These are phyloP conservation scores for Pleurotus citrinopileatus DNA, from an alignment of 768 basidiomycete species.

Conservation along the genomic window DNA sequence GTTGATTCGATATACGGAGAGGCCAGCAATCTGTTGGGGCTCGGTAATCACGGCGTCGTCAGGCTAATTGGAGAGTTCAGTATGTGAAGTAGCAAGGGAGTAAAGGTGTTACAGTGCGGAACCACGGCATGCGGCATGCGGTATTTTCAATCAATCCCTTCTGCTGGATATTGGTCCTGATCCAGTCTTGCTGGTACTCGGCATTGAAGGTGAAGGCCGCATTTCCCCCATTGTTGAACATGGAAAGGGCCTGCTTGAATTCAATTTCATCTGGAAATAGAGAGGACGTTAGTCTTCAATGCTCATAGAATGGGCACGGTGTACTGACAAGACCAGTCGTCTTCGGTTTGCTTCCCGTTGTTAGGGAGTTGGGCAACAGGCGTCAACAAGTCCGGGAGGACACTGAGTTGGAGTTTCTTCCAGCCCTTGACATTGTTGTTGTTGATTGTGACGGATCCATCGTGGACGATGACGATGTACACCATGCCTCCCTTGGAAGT, in stretches of 20 bases:
- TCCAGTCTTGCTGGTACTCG: neutral
- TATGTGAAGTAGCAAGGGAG: neutral
- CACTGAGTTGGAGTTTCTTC: neutral
- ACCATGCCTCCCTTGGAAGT: neutral
- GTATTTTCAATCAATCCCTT: neutral
- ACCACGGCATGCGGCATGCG: neutral
- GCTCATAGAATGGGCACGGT: neutral
- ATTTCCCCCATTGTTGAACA: slow-evolving; percentile 1
- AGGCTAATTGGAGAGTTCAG: neutral
- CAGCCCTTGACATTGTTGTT: neutral
- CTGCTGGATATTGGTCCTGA: neutral
- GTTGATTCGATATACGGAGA: neutral
- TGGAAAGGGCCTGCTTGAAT: neutral
- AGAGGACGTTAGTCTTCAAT: neutral
- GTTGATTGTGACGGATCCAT: neutral
- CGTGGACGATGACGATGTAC: neutral
- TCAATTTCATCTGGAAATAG: neutral
- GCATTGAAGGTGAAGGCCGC: neutral
- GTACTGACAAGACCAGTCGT: neutral
- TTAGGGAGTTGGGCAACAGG: neutral
- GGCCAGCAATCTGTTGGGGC: neutral
- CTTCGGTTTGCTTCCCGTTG: neutral
- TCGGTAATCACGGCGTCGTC: neutral
- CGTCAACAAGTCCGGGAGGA: neutral
- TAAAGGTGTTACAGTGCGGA: neutral